Conservation (phyloP, 148 eudicot species). For the Chenopodium album region DNA sequence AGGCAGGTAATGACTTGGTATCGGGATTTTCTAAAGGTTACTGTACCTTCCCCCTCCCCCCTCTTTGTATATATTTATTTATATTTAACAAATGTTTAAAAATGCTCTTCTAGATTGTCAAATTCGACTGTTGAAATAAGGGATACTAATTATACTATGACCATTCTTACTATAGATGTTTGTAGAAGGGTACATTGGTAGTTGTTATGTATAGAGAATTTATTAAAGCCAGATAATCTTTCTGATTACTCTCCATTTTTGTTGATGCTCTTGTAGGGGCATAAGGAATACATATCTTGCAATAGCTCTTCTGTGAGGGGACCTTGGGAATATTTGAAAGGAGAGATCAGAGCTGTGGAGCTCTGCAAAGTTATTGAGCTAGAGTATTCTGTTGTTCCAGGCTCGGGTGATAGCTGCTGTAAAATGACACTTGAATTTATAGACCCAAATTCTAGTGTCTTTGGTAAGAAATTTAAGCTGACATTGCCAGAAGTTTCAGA, state of each 20-base stretch:
- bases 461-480: slow-evolving; percentile 63
- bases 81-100: neutral
- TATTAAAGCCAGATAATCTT: neutral
- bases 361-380: slow-evolving; percentile 67
- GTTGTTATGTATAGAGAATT: neutral
- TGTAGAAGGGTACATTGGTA: neutral
- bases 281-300: slow-evolving; percentile 57
- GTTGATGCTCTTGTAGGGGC: slow-evolving; percentile 60
- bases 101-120: neutral
- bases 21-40: neutral
- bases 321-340: slow-evolving; percentile 70
- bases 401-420: slow-evolving; percentile 97
- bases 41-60: no score
- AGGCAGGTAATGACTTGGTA: slow-evolving; percentile 62
- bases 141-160: neutral
- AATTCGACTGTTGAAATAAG: neutral
- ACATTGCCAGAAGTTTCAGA: slow-evolving; percentile 70
- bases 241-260: neutral
- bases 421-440: slow-evolving; percentile 71
- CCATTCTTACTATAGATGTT: neutral
- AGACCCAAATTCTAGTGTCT: slow-evolving; percentile 59
- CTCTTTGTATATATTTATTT: no score
- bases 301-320: slow-evolving; percentile 40
- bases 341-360: slow-evolving; percentile 73
- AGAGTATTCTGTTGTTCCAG: slow-evolving; percentile 59